A percentile compares a stretch with the other conserved stretches of the same genome.
Conservation (phyloP, 768 basidiomycete species). For the Infundibulicybe gibba region DNA sequence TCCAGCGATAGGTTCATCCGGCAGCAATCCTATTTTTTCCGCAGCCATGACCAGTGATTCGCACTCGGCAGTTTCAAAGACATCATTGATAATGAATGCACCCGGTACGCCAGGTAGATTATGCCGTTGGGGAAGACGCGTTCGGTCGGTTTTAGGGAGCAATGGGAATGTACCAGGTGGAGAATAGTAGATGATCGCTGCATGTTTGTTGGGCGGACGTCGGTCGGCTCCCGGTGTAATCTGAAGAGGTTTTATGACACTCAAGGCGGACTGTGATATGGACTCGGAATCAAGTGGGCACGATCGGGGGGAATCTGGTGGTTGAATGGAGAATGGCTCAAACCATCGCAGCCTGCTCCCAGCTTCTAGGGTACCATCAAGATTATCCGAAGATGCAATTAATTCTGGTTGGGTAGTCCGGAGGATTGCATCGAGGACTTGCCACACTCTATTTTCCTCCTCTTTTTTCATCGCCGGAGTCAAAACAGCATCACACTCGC, state of each 20-base stretch:
- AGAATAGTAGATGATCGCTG: conserved; percentile 46
- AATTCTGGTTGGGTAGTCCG: conserved; percentile 38
- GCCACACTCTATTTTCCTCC: conserved; percentile 39
- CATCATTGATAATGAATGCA: conserved; percentile 44
- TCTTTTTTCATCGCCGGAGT: conserved; percentile 31
- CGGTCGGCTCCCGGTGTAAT: conserved; percentile 42
- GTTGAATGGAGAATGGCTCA: conserved; percentile 25
- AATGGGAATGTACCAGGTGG: conserved; percentile 28
- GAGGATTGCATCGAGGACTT: conserved; percentile 46
- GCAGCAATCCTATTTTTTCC: conserved; percentile 42
- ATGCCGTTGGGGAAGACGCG: conserved; percentile 24
- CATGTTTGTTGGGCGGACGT: conserved; percentile 49
- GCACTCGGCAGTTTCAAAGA: conserved; percentile 42
- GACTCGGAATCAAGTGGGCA: conserved; percentile 7
- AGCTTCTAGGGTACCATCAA: conserved; percentile 17
- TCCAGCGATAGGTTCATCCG: conserved; percentile 47
- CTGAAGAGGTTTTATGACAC: conserved; percentile 22
- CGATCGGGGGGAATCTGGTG: conserved; percentile 5
- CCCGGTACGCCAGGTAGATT: conserved; percentile 43
- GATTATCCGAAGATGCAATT: conserved; percentile 15
- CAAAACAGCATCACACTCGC: conserved; percentile 52
- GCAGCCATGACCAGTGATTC: conserved; percentile 39
- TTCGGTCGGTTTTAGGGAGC: conserved; percentile 15
- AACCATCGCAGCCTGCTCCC: conserved; percentile 29
- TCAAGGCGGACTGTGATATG: conserved; percentile 11